Base-by-base conservation (phyloP, 2,329 filamentous ascomycete species). In the Rosellinia necatrix region DNA sequence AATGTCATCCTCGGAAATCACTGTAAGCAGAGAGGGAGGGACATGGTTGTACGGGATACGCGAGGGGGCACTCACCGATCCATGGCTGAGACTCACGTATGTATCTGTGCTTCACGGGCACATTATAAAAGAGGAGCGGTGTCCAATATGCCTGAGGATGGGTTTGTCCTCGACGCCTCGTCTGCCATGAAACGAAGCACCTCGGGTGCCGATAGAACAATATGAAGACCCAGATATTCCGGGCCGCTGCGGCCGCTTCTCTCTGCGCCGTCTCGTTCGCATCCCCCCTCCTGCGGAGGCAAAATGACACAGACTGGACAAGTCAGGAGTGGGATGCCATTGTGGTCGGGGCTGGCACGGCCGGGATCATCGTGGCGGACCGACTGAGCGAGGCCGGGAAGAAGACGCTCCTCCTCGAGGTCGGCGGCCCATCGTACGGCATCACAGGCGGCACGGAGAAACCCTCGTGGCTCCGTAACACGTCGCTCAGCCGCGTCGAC, bases 311-410 rank as follows among this genome's bases (percentile, higher is more conserved):
- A 4, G 58, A 65, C 15, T 72, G 70, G 70, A 54, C 60, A 6
- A 43, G 40, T 9, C 49, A 69, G 38, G 50, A 66, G 56, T 74
- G 68, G 64, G 66, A 70, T 37, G 67, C 62, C 30, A 78, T 81
- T 42, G 68, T 81, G 13, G 72, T 80, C 15, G 78, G 78, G n/a
- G 76, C 78, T 30, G 80, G 80, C 25, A 77, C 80, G 6, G 78
- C 78, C 6, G 80, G 80, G 5, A 80, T 83, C 49, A 78, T 82
- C 25, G 75, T 78, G 29, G 78, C 79, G 25, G 77, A 80, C 49
- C 70, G 77, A 46, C 70, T 83, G 68, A 80, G 78, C 49, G 78
- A 80, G 59, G 76, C 76, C 9, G 79, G 79, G 25, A 76, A 79
- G 59, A 77, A 76, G 61, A 82, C 79, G 0, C 72, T 83, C 22